These are phyloP conservation scores for Phoenix roebelenii DNA, from an alignment of 176 grass and related monocot species.

Conservation along the genomic window DNA sequence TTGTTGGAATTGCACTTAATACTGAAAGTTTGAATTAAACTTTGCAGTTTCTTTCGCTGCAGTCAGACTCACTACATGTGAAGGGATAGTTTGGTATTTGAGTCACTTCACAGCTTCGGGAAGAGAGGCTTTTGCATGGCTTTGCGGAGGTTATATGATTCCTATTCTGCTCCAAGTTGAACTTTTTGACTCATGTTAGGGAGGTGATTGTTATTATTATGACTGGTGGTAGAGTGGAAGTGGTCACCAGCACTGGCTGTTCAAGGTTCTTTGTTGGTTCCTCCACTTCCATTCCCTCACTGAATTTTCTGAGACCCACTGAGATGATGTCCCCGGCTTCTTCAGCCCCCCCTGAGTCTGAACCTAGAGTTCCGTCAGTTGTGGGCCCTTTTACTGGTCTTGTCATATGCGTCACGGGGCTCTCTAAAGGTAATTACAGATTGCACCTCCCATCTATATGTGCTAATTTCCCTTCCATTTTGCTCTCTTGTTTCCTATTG, in stretches of 20 bases:
- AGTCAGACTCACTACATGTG: too few relatives aligned
- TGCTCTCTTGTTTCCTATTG: slow-evolving; percentile 1
- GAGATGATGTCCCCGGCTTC: slow-evolving; percentile 45
- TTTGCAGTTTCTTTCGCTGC: too few relatives aligned
- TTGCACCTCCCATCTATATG: not conserved
- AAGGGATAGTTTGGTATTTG: too few relatives aligned
- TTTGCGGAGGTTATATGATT: slow-evolving; percentile 10
- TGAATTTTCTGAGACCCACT: slow-evolving; percentile 25
- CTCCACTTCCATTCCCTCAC: slow-evolving; percentile 38
- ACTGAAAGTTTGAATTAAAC: too few relatives aligned
- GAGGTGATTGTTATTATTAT: slow-evolving; percentile 30
- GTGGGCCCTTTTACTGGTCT: slow-evolving; percentile 70
- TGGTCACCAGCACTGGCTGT: slow-evolving; percentile 73
- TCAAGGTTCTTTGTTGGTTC: slow-evolving; percentile 53
- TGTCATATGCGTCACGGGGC: slow-evolving; percentile 81
- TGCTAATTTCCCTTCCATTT: not conserved
- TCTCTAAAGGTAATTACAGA: slow-evolving; percentile 67
- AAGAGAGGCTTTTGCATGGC: too few relatives aligned
- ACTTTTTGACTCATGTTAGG: slow-evolving; percentile 3
- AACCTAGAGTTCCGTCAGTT: not conserved
- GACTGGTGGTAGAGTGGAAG: slow-evolving; percentile 60
- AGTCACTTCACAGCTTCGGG: too few relatives aligned
- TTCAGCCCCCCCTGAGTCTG: slow-evolving; percentile 12
- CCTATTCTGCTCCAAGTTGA: slow-evolving; percentile 1
- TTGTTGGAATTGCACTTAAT: too few relatives aligned